Evolutionary conservation across 345 rosid genomes (phyloP).

Genomic region (Mallotus nudiflorus): DNA sequence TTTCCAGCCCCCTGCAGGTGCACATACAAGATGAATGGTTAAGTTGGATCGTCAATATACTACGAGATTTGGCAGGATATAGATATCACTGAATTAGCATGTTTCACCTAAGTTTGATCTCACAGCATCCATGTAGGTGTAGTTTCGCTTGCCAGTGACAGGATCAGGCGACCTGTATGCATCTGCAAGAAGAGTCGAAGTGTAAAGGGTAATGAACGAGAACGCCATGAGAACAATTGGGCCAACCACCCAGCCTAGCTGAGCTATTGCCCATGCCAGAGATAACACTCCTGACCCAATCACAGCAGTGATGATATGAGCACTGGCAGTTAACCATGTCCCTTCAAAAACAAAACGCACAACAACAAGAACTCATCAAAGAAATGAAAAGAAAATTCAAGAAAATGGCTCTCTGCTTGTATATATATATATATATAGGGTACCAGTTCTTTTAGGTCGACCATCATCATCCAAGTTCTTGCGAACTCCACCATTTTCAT

Average conservation of each 20-base stretch:
- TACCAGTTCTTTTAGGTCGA: conserved; percentile 68
- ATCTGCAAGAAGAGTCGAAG: conserved; percentile 78
- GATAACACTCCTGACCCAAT: conserved; percentile 90
- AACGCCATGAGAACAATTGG: conserved; percentile 65
- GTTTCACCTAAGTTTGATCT: conserved; percentile 60
- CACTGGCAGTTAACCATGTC: conserved; percentile 76
- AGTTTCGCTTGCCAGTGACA: conserved; percentile 67
- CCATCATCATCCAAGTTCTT: conserved; percentile 77
- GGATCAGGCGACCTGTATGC: conserved; percentile 74
- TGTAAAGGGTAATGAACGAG: conserved; percentile 72
- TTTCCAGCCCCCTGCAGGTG: conserved; percentile 20
- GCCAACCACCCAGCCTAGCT: conserved; percentile 88
- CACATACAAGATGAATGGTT: too few relatives aligned
- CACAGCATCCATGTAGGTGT: conserved; percentile 88
- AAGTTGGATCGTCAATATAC: too few relatives aligned
- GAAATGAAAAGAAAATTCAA: background rate
- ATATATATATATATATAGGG: too few relatives aligned
- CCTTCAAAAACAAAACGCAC: too few relatives aligned
- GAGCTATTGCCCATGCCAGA: conserved; percentile 85
- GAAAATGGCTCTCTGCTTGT: background rate
- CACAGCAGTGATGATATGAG: conserved; percentile 91
- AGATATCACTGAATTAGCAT: background rate
- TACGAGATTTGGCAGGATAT: background rate
- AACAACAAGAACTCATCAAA: background rate
- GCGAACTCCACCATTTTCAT: conserved; percentile 25